A percentile compares a stretch with the other conserved stretches of the same genome.
Evolutionary conservation across 2,329 filamentous ascomycete genomes (phyloP).

Genomic region (Aspergillus awamori): DNA sequence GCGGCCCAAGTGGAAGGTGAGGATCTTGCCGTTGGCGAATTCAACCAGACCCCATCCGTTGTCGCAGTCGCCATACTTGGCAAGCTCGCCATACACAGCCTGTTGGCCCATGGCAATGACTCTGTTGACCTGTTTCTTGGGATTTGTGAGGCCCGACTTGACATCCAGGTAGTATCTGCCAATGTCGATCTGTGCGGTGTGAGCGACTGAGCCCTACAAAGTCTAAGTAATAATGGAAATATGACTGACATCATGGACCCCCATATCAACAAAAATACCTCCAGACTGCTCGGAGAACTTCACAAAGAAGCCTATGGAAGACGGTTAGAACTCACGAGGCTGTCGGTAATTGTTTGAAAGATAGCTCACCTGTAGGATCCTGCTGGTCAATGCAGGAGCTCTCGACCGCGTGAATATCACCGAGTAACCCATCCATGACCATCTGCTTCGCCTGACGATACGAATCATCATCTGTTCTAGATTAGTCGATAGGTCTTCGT

Average conservation of each 20-base stretch:
- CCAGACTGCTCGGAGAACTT: slow-evolving; percentile 37
- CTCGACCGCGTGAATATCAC: slow-evolving; percentile 12
- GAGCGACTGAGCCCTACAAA: not conserved
- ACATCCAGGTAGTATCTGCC: slow-evolving; percentile 13
- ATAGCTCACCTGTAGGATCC: slow-evolving; percentile 10
- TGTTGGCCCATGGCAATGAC: slow-evolving; percentile 13
- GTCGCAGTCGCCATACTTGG: slow-evolving; percentile 13
- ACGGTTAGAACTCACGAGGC: not conserved
- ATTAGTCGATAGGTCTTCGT: not conserved
- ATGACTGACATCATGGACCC: slow-evolving; percentile 35
- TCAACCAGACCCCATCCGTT: slow-evolving; percentile 40
- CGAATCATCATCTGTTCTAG: slow-evolving; percentile 10
- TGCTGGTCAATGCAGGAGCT: slow-evolving; percentile 11
- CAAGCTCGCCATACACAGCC: slow-evolving; percentile 12
- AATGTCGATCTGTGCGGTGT: slow-evolving; percentile 5
- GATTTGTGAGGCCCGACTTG: slow-evolving; percentile 9
- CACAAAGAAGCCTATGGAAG: slow-evolving; percentile 35
- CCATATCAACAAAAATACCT: slow-evolving; percentile 39
- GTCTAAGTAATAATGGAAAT: slow-evolving; percentile 10
- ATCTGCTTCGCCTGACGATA: slow-evolving; percentile 9
- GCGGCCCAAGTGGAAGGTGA: slow-evolving; percentile 40
- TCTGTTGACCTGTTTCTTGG: slow-evolving; percentile 14
- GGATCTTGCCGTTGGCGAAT: slow-evolving; percentile 42
- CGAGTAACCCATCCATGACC: slow-evolving; percentile 3
- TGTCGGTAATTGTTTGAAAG: not conserved